phyloP scores from a whole-genome alignment of 495 filamentous ascomycete species.

The Aspergillus cristatus region DNA sequence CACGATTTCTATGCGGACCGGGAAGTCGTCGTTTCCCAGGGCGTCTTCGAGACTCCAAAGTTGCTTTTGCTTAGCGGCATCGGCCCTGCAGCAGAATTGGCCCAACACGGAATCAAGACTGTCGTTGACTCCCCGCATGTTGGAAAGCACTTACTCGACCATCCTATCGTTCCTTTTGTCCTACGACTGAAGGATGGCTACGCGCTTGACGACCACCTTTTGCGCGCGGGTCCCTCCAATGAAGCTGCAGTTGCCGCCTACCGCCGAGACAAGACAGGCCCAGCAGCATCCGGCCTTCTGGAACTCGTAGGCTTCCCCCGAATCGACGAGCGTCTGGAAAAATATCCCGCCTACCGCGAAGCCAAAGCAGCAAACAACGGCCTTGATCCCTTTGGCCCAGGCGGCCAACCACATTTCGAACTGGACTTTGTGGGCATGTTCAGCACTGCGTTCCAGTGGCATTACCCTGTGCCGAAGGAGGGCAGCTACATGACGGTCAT shows the following conservation, averaged over 20 bases:
- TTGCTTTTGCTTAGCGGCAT: conserved; percentile 43
- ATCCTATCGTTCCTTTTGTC: conserved; percentile 46
- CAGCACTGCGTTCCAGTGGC: conserved; percentile 55
- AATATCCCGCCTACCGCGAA: conserved; percentile 39
- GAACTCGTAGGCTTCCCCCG: conserved; percentile 50
- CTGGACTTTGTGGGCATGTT: conserved; percentile 54
- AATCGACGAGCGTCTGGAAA: conserved; percentile 42
- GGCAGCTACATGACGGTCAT: conserved; percentile 49
- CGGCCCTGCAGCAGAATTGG: conserved; percentile 34
- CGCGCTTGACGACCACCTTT: conserved; percentile 44
- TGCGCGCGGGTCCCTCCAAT: conserved; percentile 37
- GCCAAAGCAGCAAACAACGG: conserved; percentile 42
- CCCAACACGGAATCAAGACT: conserved; percentile 37
- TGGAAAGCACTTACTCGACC: conserved; percentile 52
- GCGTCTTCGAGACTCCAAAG: conserved; percentile 38
- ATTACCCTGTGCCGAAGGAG: conserved; percentile 40
- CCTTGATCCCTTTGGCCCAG: conserved; percentile 50
- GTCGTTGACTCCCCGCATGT: conserved; percentile 39
- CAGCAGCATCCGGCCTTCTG: conserved; percentile 40
- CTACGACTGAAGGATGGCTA: conserved; percentile 46
- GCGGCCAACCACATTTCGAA: conserved; percentile 55
- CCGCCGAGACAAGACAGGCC: conserved; percentile 39
- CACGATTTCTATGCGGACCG: conserved; percentile 27
- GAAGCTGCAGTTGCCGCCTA: conserved; percentile 39
- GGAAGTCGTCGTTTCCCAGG: conserved; percentile 38